These are phyloP conservation scores for Fusarium sublunatum DNA, from an alignment of 2,329 filamentous ascomycete genomes.

Conservation along the genomic window DNA sequence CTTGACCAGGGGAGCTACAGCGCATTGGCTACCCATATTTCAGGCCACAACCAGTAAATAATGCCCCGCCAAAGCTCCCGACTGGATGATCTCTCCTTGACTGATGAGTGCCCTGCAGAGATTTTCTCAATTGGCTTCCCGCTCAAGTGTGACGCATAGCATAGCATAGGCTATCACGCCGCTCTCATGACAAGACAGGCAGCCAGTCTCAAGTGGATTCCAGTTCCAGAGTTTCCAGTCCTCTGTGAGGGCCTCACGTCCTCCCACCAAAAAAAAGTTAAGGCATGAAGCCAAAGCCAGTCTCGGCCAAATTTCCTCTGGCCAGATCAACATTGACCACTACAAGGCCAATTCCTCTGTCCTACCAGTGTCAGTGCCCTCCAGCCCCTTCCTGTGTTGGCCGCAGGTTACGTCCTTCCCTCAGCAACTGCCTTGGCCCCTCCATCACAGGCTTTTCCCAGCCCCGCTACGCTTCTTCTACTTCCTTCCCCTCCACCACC, in stretches of 20 bases:
- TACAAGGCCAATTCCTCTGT: conserved; percentile 21
- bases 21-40: conserved; percentile 6
- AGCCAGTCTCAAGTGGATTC: conserved; percentile 34
- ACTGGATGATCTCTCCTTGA: neutral
- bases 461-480: conserved; percentile 39
- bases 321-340: conserved; percentile 34
- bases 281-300: conserved; percentile 43
- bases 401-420: conserved; percentile 7
- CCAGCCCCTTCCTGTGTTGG: conserved; percentile 11
- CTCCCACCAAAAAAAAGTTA: conserved; percentile 29
- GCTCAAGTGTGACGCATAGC: conserved; percentile 32
- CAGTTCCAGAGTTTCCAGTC: conserved; percentile 9
- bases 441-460: conserved; percentile 40
- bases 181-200: conserved; percentile 40
- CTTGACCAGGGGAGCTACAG: conserved; percentile 8
- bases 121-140: conserved; percentile 26
- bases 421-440: conserved; percentile 29
- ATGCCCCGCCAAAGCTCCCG: conserved; percentile 3
- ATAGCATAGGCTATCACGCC: neutral
- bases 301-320: conserved; percentile 41
- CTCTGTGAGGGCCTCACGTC: conserved; percentile 33
- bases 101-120: conserved; percentile 3
- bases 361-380: conserved; percentile 9
- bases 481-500: conserved; percentile 26
- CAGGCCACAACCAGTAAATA: conserved; percentile 11